Evolutionary conservation across 805 yeast genomes (phyloP), one percentile per base, ranked within the genome.

Genomic region (Sugiyamaella americana): DNA sequence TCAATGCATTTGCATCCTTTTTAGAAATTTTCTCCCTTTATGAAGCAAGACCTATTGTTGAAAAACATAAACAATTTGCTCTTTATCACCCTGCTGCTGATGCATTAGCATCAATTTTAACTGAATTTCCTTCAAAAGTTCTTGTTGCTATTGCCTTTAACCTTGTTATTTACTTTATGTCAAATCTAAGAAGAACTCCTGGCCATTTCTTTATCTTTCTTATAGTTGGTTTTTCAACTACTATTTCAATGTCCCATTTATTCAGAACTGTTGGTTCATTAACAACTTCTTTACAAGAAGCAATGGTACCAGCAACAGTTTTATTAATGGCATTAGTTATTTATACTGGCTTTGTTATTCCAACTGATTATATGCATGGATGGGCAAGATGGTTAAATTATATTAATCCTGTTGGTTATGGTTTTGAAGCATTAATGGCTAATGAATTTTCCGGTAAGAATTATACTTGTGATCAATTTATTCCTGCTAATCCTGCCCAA

Each of bases 81-180:
- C 59, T 80, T 35, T 79, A 79, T 53, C 80, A 74, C 51, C 82
- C 84, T 10, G 67, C 78, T 44, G 81, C 86, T 3, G 82, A 81
- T 56, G 83, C 86, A 0, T 55, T 81, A 37, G 80, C 84, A 0
- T 74, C 80, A 2, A 70, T 80, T 47, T 51, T 79, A n/a, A 70
- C 82, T 5, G 83, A 80, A 55, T 52, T 79, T 30, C 84, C 84
- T 3, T 59, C 70, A 41, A 77, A 78, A 57, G 37, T 76, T 17
- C 34, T 67, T 10, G 64, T 70, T 16, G 64, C 73, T 23, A 51
- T 76, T 34, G 60, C 65, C 2, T 79, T 80, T 67, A 72, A 73
- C 54, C 56, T 79, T 41, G 59, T 71, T 11, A 65, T 67, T 48
- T 80, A 79, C 61, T 80, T 78, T 58, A 63, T 80, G 73, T 71